Evolutionary conservation across 164 flowering plant genomes (phyloP), one percentile per base, ranked within the genome.

Genomic region (Vitis cinerea): DNA sequence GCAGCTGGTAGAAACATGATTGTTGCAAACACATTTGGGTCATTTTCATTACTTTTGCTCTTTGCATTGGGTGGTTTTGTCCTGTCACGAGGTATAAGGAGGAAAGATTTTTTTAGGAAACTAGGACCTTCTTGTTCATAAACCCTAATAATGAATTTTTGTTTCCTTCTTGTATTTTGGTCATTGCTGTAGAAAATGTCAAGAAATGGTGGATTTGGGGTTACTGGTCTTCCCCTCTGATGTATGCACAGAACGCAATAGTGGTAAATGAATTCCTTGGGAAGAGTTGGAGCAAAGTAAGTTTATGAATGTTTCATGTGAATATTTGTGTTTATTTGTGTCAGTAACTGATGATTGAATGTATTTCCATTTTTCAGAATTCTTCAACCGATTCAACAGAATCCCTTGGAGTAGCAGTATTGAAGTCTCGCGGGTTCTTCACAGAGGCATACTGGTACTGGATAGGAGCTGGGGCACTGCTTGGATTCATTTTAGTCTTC

Each of bases 11-110:
- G 82, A 59, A 68, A 73, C 57, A 59, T 79, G n/a, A 65, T 73
- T 17, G 75, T 75, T 49, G 80, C 80, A 8, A 76, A 65, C 53
- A 76, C 82, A 14, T 59, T 73, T 56, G 80, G 81, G 0, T 53
- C 78, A 50, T 71, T 74, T 59, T 63, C 68, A 8, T 30, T 74
- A 29, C 70, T 71, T 16, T 0, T 58, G 13, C 62, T 71, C 9
- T 74, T 71, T 37, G 68, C 61, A 11, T 52, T 78, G 66, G 69
- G 78, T 30, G 81, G 81, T 15, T 59, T 78, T 61, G 68, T 74
- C 11, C 64, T 78, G 19, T 74, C 81, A 23, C 63, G 68, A 70
- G 78, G 81, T 78, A 78, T 14, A 17, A 23, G 19, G 16, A 47
- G 51, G 44, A 37, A 6, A 37, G 44, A 37, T 37, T 17, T 15